phyloP scores from a whole-genome alignment of 192 early-diverging fungal species.

The Haplosporangium gracile region DNA sequence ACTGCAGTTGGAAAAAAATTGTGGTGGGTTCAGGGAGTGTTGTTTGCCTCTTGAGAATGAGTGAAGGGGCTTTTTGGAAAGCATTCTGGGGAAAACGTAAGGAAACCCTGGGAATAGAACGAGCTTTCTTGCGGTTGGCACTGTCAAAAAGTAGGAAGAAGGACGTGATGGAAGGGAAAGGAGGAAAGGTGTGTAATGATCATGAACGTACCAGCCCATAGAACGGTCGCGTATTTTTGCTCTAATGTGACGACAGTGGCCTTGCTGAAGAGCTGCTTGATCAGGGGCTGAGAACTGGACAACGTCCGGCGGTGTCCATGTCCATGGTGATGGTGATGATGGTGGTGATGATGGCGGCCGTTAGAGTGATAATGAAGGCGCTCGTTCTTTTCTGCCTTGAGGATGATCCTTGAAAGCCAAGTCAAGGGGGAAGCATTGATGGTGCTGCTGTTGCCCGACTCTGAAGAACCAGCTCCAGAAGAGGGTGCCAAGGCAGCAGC shows the following conservation, averaged over 20 bases:
- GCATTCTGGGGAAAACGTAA: not conserved
- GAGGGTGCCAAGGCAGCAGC: not conserved
- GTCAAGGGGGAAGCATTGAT: constrained; percentile 23
- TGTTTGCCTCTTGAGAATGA: not conserved
- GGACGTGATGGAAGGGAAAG: not conserved
- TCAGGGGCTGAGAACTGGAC: constrained; percentile 23
- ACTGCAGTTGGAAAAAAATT: not conserved
- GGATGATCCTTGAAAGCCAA: constrained; percentile 49
- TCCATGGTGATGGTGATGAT: constrained; percentile 28
- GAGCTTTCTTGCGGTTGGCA: not conserved
- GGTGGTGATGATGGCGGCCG: constrained; percentile 24
- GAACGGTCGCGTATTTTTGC: constrained; percentile 56
- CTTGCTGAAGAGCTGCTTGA: constrained; percentile 52
- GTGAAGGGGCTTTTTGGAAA: not conserved
- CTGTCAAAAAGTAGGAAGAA: not conserved
- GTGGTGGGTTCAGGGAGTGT: not conserved
- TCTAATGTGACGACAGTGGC: constrained; percentile 58
- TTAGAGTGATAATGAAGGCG: constrained; percentile 47
- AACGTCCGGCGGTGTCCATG: constrained; percentile 6
- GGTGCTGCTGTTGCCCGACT: not conserved
- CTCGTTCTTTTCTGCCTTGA: constrained; percentile 41
- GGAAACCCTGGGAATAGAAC: not conserved
- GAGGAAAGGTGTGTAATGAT: not conserved
- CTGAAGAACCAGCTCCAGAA: not conserved
- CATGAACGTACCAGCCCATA: constrained; percentile 46